Base-by-base conservation (phyloP, 2,329 filamentous ascomycete genomes). In the Colletotrichum noveboracense region DNA sequence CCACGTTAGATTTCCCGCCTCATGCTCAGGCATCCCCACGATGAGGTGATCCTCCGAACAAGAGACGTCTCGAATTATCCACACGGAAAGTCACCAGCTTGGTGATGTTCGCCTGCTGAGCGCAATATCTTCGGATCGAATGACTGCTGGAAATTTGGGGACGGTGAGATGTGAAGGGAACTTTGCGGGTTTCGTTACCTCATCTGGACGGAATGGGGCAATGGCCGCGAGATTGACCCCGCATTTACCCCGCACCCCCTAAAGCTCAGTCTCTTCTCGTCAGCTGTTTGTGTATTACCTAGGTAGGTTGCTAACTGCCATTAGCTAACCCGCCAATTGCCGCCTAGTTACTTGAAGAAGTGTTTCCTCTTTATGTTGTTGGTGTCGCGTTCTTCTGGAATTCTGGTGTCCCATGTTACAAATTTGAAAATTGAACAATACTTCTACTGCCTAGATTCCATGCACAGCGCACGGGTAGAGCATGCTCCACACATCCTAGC, bases 11-110 rank as follows among this genome's bases (percentile, higher is more conserved):
- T 34, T 62, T 9, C 30, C 2, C 7, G 32, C 5, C 4, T 65
- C 58, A 26, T 64, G 36, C 66, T 70, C 66, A 34, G 66, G 48
- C 71, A 74, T 74, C 30, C 21, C 38, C 32, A 52, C 43, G 43
- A 52, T 52, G 21, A 55, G 16, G 32, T 30, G 21, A 52, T 14
- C 0, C 6, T 9, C 28, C 10, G 43, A 61, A 18, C 0, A n/a
- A 12, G 9, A 18, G 2, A 21, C 8, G 16, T 21, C 12, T 32
- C 58, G 24, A 7, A 8, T 3, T 6, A 21, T 61, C 26, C 30
- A 21, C 9, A n/a, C 14, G 3, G 28, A n/a, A 32, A 0, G 0
- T n/a, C 58, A 21, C 18, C n/a, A 52, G 0, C 0, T 52, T 13
- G n/a, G 6, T 21, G 43, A 52, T 21, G 10, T 13, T 52, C 43